These are phyloP conservation scores for Hemileccinum impolitum DNA, from an alignment of 768 basidiomycete species.

Conservation along the genomic window DNA sequence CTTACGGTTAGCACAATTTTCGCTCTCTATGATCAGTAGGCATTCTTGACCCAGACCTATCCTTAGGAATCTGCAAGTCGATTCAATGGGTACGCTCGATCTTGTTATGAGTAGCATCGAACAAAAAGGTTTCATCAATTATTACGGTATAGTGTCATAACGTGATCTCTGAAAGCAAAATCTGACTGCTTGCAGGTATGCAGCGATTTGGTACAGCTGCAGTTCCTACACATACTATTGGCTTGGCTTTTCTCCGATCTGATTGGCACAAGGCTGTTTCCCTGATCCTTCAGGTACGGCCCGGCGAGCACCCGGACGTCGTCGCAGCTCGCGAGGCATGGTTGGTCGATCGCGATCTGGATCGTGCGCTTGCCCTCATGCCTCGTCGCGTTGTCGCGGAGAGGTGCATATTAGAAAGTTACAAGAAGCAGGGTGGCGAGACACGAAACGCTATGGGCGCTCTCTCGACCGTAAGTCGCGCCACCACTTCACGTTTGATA, in stretches of 20 bases:
- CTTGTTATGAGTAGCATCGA: constrained; percentile 75
- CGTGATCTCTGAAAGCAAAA: neutral
- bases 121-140: constrained; percentile 91
- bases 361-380: constrained; percentile 80
- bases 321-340: constrained; percentile 80
- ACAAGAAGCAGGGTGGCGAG: constrained; percentile 74
- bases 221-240: constrained; percentile 92
- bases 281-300: constrained; percentile 75
- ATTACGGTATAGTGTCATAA: constrained; percentile 66
- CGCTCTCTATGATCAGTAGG: constrained; percentile 14
- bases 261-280: constrained; percentile 89
- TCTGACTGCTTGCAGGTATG: constrained; percentile 67
- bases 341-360: constrained; percentile 78
- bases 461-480: constrained; percentile 64
- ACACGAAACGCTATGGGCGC: constrained; percentile 85
- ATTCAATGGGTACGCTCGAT: constrained; percentile 69
- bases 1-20: constrained; percentile 54
- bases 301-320: constrained; percentile 94
- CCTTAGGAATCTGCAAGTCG: constrained; percentile 78
- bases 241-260: constrained; percentile 81
- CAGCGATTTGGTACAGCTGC: constrained; percentile 98
- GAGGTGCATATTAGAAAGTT: constrained; percentile 87
- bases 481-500: neutral
- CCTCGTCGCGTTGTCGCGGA: constrained; percentile 93
- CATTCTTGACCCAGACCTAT: constrained; percentile 1